These are phyloP conservation scores for Candida germanica DNA, from an alignment of 805 yeast species.

Conservation along the genomic window DNA sequence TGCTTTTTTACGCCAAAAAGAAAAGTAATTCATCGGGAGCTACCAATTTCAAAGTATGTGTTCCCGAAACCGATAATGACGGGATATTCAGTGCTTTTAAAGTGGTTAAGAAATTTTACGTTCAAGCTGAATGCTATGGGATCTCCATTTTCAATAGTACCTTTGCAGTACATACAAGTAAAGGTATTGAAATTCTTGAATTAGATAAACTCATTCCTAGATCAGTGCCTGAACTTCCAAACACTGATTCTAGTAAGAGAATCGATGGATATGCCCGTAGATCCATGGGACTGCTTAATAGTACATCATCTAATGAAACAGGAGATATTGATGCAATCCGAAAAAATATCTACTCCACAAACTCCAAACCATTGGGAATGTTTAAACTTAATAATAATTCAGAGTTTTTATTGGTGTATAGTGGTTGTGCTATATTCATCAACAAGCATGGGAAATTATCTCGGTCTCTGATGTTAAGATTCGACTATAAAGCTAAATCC, in stretches of 20 bases:
- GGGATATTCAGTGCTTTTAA: conserved; percentile 40
- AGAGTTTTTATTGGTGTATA: conserved; percentile 63
- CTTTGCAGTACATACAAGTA: conserved; percentile 62
- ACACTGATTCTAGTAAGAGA: conserved; percentile 10
- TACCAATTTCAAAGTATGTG: conserved; percentile 55
- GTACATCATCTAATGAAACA: not conserved
- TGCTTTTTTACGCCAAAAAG: conserved; percentile 55
- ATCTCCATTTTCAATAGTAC: conserved; percentile 63
- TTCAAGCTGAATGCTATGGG: conserved; percentile 56
- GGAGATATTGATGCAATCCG: conserved; percentile 37
- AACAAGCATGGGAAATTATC: conserved; percentile 57
- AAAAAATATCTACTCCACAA: conserved; percentile 35
- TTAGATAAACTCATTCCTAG: conserved; percentile 56
- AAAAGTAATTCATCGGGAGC: conserved; percentile 41
- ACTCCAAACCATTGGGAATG: conserved; percentile 58
- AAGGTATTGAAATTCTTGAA: conserved; percentile 65
- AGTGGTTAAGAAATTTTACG: conserved; percentile 43
- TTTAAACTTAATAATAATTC: conserved; percentile 53
- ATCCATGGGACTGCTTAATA: conserved; percentile 2
- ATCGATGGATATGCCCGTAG: conserved; percentile 31
- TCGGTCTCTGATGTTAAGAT: conserved; percentile 40
- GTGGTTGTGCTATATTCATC: conserved; percentile 64
- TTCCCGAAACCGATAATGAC: conserved; percentile 55
- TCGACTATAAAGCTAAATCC: conserved; percentile 38
- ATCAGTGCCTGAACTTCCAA: conserved; percentile 53